Base-by-base conservation (phyloP, 805 yeast genomes). In the Tetrapisispora iriomotensis region DNA sequence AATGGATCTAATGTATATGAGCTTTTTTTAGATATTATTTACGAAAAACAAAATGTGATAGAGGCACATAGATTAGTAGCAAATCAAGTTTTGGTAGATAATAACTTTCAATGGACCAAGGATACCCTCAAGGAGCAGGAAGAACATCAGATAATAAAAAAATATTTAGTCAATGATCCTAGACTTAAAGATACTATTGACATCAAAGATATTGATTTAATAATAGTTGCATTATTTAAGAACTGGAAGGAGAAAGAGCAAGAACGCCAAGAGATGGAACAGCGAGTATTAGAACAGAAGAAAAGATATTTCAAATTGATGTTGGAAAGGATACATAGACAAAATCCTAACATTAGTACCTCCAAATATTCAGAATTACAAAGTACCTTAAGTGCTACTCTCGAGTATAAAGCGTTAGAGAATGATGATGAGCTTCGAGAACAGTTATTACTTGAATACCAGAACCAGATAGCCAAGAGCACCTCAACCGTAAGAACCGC, bases 1-100 rank as follows among this genome's bases (percentile, higher is more conserved):
- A 67, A 72, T 33, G 95, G 95, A 0, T 85, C 95, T 0, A 70
- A 77, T 1, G 81, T 95, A 1, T 52, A 79, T 30, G 94, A 86
- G 45, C 59, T 83, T 29, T 86, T 81, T 55, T 72, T 84, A 74
- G 95, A 87, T 55, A 50, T 72, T 0, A 68, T 81, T 3, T 87
- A 81, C 47, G 79, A 74, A 40, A 77, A 75, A 48, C 68, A 71
- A 25, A 72, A 77, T 39, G 51, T 67, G 1, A 53, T 82, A 33
- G 71, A 70, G 43, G 75, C 77, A 18, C 75, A 77, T 51, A 73
- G 73, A 39, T 84, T 79, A 37, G 58, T 79, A 30, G 72, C 77
- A 1, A 72, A 72, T 37, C 77, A 72, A 45, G 56, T 71, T 6
- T 48, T 79, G 22, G 58, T 68, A 5, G 70, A 67, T 24, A 49